Evolutionary conservation across 2,329 filamentous ascomycete genomes (phyloP), one percentile per base, ranked within the genome.

Genomic region (Hypoxylon sp.): DNA sequence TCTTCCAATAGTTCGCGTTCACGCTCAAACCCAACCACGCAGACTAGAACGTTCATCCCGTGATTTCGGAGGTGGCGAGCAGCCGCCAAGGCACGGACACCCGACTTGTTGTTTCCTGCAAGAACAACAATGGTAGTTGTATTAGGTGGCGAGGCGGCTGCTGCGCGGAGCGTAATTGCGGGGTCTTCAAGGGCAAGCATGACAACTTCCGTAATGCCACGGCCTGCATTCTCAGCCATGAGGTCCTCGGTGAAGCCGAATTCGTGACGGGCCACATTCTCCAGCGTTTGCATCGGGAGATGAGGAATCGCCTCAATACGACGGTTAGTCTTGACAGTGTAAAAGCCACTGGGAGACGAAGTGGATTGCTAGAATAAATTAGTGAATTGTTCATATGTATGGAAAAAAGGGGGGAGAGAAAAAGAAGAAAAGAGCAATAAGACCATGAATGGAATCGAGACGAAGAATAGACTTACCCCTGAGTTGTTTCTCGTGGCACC

Each of bases 41-140:
- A 94, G 5, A 96, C 79, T 34, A 95, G 82, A 26, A 96, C 86
- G 47, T 90, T 87, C 45, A 90, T 77, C 13, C 89, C 89, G 58
- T 92, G 89, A 66, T 92, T 93, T 41, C 90, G 85, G 6, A 97
- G 80, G 69, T 97, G 92, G 3, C 94, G 84, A 19, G 88, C 91
- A 3, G 91, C 91, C 9, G 91, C 89, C 43, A 97, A 80, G 2
- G 91, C 91, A 51, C 93, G 82, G 26, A 90, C 87, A 27, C 93
- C 92, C 1, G 88, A 91, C 60, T 91, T 91, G 71, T 96, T 93
- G 70, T 97, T 97, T n/a, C 94, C 93, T 0, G 90, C 92, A n/a
- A 97, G 78, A 5, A 97, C 83, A 15, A 96, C 84, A 21, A 84
- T 74, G 0, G 78, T 76, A 46, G 67, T 58, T 19, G 72, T 41